Evolutionary conservation across 2,329 filamentous ascomycete species (phyloP).

Genomic region (Chrysoporthe puriensis): DNA sequence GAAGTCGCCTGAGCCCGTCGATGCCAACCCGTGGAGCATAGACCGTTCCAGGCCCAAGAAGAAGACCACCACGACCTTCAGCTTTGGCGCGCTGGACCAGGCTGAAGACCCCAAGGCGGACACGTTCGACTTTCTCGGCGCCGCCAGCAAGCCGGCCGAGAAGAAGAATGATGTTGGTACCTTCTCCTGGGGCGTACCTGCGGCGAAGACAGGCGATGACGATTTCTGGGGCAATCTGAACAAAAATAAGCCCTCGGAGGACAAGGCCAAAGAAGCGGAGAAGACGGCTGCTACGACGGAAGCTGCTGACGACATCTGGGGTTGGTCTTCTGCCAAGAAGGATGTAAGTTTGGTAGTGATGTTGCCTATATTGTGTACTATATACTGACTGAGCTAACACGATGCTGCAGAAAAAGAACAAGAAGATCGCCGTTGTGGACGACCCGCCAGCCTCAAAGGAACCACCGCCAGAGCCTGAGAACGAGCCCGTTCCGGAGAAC

Average conservation of each 20-base stretch:
- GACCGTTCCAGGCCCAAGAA: slow-evolving; percentile 56
- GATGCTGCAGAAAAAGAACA: slow-evolving; percentile 34
- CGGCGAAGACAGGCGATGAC: slow-evolving; percentile 46
- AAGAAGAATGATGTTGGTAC: slow-evolving; percentile 39
- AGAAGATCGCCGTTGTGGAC: slow-evolving; percentile 29
- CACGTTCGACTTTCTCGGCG: slow-evolving; percentile 26
- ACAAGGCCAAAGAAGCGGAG: slow-evolving; percentile 27
- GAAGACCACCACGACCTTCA: slow-evolving; percentile 48
- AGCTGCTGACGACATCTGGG: slow-evolving; percentile 29
- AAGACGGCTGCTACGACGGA: slow-evolving; percentile 29
- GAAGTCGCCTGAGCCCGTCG: slow-evolving; percentile 44
- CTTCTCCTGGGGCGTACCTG: slow-evolving; percentile 37
- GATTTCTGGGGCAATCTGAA: slow-evolving; percentile 26
- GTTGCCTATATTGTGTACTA: neutral
- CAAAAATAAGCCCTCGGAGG: slow-evolving; percentile 28
- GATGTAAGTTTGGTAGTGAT: slow-evolving; percentile 14
- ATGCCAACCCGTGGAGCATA: slow-evolving; percentile 54
- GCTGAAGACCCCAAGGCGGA: slow-evolving; percentile 40
- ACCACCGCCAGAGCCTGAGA: slow-evolving; percentile 7
- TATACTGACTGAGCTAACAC: neutral
- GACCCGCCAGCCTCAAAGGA: slow-evolving; percentile 30
- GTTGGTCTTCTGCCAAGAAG: slow-evolving; percentile 29
- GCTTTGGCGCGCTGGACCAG: slow-evolving; percentile 53
- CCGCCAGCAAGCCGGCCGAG: slow-evolving; percentile 34
- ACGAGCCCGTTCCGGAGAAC: neutral